Conservation (phyloP, 768 basidiomycete species). For the Wakefieldia striispora region DNA sequence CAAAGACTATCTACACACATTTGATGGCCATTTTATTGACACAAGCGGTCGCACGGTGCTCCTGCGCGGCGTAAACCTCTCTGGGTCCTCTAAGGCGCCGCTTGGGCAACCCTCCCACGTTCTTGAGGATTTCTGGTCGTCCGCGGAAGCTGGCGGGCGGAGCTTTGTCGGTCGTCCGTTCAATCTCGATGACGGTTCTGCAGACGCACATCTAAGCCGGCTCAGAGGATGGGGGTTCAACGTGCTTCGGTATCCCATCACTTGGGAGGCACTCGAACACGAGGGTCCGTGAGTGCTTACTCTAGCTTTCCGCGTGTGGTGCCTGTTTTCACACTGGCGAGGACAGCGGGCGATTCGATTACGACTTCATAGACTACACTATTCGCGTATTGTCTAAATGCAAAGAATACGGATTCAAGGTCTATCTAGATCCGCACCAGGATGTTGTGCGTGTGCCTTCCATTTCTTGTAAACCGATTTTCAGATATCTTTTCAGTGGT, state of each 20-base stretch:
- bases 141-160: conserved; percentile 64
- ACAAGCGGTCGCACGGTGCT: conserved; percentile 71
- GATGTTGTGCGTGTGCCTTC: conserved; percentile 65
- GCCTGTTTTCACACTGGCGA: not conserved
- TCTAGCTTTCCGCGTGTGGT: not conserved
- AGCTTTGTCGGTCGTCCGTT: conserved; percentile 79
- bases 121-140: conserved; percentile 79
- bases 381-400: conserved; percentile 85
- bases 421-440: conserved; percentile 96
- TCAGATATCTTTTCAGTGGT: conserved; percentile 59
- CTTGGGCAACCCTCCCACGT: conserved; percentile 63
- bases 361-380: conserved; percentile 90
- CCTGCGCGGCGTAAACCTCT: conserved; percentile 92
- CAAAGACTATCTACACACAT: conserved; percentile 57
- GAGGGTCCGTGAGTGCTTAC: conserved; percentile 80
- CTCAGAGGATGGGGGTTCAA: conserved; percentile 94
- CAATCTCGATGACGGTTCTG: conserved; percentile 79
- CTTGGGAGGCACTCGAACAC: conserved; percentile 95
- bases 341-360: conserved; percentile 81
- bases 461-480: not conserved
- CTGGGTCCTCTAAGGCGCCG: conserved; percentile 86
- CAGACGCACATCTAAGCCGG: conserved; percentile 83
- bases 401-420: conserved; percentile 87
- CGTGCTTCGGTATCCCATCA: conserved; percentile 74
- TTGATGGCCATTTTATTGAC: conserved; percentile 70